phyloP scores from a whole-genome alignment of 2,329 filamentous ascomycete genomes.

The Achaetomium macrosporum region DNA sequence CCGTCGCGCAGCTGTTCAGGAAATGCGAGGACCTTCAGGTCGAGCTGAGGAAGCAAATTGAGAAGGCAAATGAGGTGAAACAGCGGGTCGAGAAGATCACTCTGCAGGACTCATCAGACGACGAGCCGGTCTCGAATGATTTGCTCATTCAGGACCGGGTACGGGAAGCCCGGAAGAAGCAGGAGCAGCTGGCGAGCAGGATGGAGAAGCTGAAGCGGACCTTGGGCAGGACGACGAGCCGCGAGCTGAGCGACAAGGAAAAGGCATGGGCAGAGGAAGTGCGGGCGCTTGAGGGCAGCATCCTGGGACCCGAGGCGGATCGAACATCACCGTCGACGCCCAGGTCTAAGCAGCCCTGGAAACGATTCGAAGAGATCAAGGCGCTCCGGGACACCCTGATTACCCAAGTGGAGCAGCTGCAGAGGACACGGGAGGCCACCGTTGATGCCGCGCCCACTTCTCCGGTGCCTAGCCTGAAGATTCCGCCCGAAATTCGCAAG shows the following conservation, averaged over 20 bases:
- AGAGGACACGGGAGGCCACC: conserved; percentile 27
- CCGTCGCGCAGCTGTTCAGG: conserved; percentile 67
- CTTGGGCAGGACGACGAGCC: conserved; percentile 40
- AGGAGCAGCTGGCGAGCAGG: conserved; percentile 51
- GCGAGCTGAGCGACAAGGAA: conserved; percentile 59
- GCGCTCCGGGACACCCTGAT: conserved; percentile 47
- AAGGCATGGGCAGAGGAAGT: conserved; percentile 44
- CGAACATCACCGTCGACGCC: conserved; percentile 26
- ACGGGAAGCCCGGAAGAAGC: conserved; percentile 46
- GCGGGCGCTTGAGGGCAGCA: conserved; percentile 34
- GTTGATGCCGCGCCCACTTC: conserved; percentile 26
- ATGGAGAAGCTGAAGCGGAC: conserved; percentile 54
- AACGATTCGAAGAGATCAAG: conserved; percentile 53
- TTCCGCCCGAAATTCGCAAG: conserved; percentile 56
- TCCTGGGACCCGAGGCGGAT: conserved; percentile 33
- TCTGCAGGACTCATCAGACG: conserved; percentile 49
- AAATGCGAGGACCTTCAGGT: conserved; percentile 62
- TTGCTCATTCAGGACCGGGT: conserved; percentile 56
- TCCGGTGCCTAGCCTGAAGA: conserved; percentile 40
- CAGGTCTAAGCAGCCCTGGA: conserved; percentile 46
- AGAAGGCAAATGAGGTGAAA: conserved; percentile 59
- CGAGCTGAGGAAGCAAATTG: conserved; percentile 63
- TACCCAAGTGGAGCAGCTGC: conserved; percentile 44
- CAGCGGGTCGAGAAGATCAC: conserved; percentile 61
- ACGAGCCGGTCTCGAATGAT: conserved; percentile 44